Conservation (phyloP, 192 early-diverging fungal genomes). For the Umbelopsis sp. region DNA sequence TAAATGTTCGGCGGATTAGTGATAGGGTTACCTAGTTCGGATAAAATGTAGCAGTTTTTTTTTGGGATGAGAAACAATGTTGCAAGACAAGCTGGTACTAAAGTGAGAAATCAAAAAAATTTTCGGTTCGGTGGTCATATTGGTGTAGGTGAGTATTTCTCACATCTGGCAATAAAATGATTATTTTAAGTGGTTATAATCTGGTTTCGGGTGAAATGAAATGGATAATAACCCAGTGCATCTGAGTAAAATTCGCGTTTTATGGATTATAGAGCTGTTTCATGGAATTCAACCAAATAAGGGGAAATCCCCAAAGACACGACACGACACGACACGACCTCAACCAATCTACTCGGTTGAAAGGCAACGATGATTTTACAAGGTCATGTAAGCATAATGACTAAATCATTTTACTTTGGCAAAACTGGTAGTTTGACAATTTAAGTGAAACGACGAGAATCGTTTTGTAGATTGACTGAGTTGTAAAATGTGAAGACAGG, state of each 20-base stretch:
- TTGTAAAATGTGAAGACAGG: not conserved
- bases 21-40: not conserved
- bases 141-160: not conserved
- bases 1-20: not conserved
- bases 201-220: slow-evolving; percentile 2
- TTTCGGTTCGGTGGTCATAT: not conserved
- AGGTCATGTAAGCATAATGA: no score
- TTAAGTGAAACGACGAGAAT: not conserved
- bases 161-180: not conserved
- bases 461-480: not conserved
- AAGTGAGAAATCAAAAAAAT: no score
- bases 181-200: not conserved
- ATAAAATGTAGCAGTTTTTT: slow-evolving; percentile 8
- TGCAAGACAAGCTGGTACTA: not conserved
- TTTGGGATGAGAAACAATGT: slow-evolving; percentile 1
- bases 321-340: no score
- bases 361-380: no score
- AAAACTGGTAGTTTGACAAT: not conserved
- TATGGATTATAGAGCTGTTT: not conserved
- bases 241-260: no score
- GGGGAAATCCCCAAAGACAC: not conserved
- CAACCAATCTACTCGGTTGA: no score
- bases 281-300: not conserved
- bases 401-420: no score
- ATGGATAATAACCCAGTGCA: no score